A percentile compares a stretch with the other conserved stretches of the same genome.
phyloP scores from a whole-genome alignment of 768 basidiomycete genomes.

The Naganishia randhawae region DNA sequence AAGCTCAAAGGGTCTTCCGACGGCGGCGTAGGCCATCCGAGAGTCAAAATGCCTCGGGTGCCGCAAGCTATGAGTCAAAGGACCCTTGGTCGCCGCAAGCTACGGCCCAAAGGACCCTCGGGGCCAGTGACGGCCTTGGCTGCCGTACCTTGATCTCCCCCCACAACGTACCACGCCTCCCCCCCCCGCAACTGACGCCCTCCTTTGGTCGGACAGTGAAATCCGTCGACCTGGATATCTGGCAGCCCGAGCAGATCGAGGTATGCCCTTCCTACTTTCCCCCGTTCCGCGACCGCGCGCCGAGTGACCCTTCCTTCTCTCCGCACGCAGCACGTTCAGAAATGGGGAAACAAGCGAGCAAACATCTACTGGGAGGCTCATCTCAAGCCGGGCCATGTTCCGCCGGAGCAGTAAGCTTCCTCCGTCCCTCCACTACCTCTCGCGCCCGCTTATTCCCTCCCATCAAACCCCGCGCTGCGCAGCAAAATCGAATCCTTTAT shows the following conservation, averaged over 20 bases:
- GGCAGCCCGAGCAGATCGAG: slow-evolving; percentile 97
- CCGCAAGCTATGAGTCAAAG: too few relatives aligned
- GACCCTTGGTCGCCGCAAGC: too few relatives aligned
- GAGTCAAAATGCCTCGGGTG: not conserved
- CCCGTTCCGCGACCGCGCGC: slow-evolving; percentile 53
- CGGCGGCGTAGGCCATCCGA: not conserved
- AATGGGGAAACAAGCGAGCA: slow-evolving; percentile 89
- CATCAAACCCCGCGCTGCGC: not conserved
- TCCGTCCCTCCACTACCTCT: not conserved
- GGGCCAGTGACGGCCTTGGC: too few relatives aligned
- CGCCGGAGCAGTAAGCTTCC: slow-evolving; percentile 80
- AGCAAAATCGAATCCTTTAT: slow-evolving; percentile 99
- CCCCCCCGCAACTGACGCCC: too few relatives aligned
- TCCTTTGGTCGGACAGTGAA: too few relatives aligned
- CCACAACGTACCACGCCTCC: too few relatives aligned
- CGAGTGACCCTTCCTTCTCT: slow-evolving; percentile 1
- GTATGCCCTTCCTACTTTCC: slow-evolving; percentile 51
- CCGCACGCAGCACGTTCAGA: slow-evolving; percentile 60
- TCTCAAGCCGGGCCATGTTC: slow-evolving; percentile 81
- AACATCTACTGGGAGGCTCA: slow-evolving; percentile 98
- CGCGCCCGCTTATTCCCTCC: not conserved
- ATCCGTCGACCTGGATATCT: slow-evolving; percentile 92
- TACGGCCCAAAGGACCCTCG: too few relatives aligned
- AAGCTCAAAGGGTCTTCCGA: not conserved
- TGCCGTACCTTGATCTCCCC: too few relatives aligned